phyloP scores from a whole-genome alignment of 305 asterid species.

The Ruellia speciosa region DNA sequence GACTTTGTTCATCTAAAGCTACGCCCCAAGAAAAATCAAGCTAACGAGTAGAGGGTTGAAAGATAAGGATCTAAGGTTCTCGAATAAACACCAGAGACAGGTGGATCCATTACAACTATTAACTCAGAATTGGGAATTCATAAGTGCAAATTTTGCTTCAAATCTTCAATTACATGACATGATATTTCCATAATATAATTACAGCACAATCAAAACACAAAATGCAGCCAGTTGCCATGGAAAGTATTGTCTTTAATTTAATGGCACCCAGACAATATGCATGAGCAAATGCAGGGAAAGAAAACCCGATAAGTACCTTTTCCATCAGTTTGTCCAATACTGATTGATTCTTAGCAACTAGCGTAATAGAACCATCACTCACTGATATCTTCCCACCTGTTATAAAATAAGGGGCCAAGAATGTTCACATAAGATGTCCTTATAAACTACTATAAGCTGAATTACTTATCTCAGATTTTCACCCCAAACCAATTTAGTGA shows the following conservation, averaged over 20 bases:
- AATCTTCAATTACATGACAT: neutral
- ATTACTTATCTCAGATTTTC: slow-evolving; percentile 12
- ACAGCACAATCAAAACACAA: neutral
- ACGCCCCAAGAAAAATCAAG: too few relatives aligned
- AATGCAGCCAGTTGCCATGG: slow-evolving; percentile 12
- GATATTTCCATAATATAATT: slow-evolving; percentile 3
- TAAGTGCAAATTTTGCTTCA: slow-evolving; percentile 3
- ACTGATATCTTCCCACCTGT: slow-evolving; percentile 84
- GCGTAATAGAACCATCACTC: slow-evolving; percentile 65
- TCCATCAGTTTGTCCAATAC: slow-evolving; percentile 72
- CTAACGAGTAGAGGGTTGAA: too few relatives aligned
- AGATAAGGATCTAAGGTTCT: neutral
- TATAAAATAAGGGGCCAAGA: slow-evolving; percentile 22
- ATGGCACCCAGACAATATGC: slow-evolving; percentile 11
- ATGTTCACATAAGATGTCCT: slow-evolving; percentile 1
- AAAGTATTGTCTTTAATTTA: slow-evolving; percentile 9
- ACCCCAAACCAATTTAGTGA: slow-evolving; percentile 11
- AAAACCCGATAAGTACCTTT: slow-evolving; percentile 40
- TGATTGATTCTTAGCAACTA: slow-evolving; percentile 73
- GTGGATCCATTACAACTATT: neutral
- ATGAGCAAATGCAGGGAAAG: slow-evolving; percentile 15
- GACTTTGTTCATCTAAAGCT: too few relatives aligned
- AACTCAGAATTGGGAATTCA: neutral
- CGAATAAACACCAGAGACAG: neutral
- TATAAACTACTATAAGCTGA: neutral